These are phyloP conservation scores for Pyrenophora graminea DNA, from an alignment of 2,329 filamentous ascomycete species.

Conservation along the genomic window DNA sequence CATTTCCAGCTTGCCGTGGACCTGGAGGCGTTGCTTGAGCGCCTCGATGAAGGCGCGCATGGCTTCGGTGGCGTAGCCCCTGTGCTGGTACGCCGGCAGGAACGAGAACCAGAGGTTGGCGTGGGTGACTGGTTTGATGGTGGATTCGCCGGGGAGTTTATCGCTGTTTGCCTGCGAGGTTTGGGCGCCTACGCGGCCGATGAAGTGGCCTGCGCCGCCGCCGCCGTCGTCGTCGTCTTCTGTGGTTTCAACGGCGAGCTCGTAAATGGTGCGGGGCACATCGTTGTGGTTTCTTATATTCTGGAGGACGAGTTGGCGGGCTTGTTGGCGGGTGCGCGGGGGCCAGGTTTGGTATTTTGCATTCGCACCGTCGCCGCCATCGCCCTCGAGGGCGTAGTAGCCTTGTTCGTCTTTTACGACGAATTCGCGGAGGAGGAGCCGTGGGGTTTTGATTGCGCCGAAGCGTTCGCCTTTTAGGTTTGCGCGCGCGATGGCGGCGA, in stretches of 20 bases:
- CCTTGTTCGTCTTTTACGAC: slow-evolving; percentile 21
- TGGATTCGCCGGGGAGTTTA: slow-evolving; percentile 6
- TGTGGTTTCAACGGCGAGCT: slow-evolving; percentile 34
- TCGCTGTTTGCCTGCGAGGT: slow-evolving; percentile 13
- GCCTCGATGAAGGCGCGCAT: slow-evolving; percentile 31
- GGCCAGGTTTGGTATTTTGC: slow-evolving; percentile 35
- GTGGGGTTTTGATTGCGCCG: slow-evolving; percentile 25
- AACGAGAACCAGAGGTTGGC: slow-evolving; percentile 41
- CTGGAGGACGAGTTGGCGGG: slow-evolving; percentile 21
- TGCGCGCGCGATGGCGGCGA: slow-evolving; percentile 19
- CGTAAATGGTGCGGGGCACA: slow-evolving; percentile 25
- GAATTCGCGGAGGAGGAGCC: slow-evolving; percentile 37
- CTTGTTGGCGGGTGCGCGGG: slow-evolving; percentile 29
- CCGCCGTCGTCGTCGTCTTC: background rate
- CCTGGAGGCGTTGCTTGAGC: slow-evolving; percentile 14
- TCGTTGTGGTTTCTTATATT: slow-evolving; percentile 24
- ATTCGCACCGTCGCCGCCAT: slow-evolving; percentile 9
- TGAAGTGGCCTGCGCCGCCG: slow-evolving; percentile 11
- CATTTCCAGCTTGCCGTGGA: slow-evolving; percentile 21
- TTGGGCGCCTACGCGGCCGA: slow-evolving; percentile 38
- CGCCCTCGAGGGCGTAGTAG: slow-evolving; percentile 33
- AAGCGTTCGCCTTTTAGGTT: slow-evolving; percentile 23
- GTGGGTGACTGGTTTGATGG: slow-evolving; percentile 13
- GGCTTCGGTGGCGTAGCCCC: slow-evolving; percentile 40
- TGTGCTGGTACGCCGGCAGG: slow-evolving; percentile 29